These are phyloP conservation scores for Cordyceps fumosorosea DNA, from an alignment of 2,329 filamentous ascomycete species.

Conservation along the genomic window DNA sequence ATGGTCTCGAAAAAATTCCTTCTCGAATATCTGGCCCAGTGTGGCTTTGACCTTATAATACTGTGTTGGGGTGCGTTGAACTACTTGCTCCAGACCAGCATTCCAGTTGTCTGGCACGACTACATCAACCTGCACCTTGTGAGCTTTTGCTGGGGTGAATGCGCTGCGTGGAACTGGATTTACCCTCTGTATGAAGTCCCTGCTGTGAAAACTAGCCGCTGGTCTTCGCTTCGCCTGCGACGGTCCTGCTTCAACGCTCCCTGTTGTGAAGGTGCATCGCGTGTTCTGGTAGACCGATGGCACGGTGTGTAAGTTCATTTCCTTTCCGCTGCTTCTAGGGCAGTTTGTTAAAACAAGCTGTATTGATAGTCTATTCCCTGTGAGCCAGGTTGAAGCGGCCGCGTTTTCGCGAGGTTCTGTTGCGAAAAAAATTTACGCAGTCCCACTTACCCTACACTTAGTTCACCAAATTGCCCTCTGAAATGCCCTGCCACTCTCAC, in stretches of 20 bases:
- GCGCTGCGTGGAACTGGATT: background rate
- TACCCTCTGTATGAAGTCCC: constrained; percentile 51
- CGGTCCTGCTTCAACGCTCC: background rate
- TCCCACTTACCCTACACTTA: constrained; percentile 11
- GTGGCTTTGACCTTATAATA: constrained; percentile 69
- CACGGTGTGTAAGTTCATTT: constrained; percentile 40
- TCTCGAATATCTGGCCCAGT: constrained; percentile 63
- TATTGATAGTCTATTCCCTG: background rate
- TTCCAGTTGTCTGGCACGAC: constrained; percentile 63
- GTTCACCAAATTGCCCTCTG: background rate
- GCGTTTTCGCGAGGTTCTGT: background rate
- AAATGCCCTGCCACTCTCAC: background rate
- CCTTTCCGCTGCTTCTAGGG: background rate
- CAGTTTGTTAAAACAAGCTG: background rate
- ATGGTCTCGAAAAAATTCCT: constrained; percentile 75
- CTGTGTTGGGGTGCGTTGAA: constrained; percentile 29
- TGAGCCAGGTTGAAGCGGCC: background rate
- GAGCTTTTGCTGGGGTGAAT: background rate
- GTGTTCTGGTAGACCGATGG: constrained; percentile 46
- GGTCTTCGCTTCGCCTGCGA: background rate
- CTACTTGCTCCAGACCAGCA: constrained; percentile 46
- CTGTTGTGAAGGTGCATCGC: constrained; percentile 65
- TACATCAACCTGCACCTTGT: constrained; percentile 52
- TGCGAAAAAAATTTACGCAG: background rate
- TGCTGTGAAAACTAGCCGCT: background rate